Percentiles rank a stretch among this genome's conserved stretches.
Evolutionary conservation across 495 filamentous ascomycete genomes (phyloP).

Genomic region (Neurospora sp.): DNA sequence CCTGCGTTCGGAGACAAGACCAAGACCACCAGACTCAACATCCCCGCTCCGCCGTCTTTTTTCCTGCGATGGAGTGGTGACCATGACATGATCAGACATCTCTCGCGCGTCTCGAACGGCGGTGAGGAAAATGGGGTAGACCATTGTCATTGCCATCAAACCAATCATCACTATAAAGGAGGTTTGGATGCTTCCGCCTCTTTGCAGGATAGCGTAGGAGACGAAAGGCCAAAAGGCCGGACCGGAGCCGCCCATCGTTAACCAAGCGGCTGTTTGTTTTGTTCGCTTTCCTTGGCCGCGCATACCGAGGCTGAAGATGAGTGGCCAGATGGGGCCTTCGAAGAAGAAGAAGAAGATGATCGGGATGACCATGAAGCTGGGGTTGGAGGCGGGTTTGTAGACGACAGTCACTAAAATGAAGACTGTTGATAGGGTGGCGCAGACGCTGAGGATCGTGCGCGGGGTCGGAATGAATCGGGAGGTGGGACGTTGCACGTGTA

Average conservation of each 20-base stretch:
- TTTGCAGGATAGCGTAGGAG: slow-evolving; percentile 29
- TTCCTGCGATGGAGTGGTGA: background rate
- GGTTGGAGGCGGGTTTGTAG: slow-evolving; percentile 31
- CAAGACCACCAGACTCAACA: background rate
- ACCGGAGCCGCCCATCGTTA: slow-evolving; percentile 57
- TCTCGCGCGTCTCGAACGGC: slow-evolving; percentile 24
- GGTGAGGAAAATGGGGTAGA: slow-evolving; percentile 31
- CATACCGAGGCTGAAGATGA: slow-evolving; percentile 58
- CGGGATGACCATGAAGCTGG: slow-evolving; percentile 45
- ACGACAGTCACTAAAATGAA: slow-evolving; percentile 36
- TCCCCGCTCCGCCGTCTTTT: background rate
- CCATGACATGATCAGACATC: slow-evolving; percentile 22
- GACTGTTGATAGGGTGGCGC: slow-evolving; percentile 34
- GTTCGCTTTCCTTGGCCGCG: slow-evolving; percentile 61
- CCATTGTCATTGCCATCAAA: slow-evolving; percentile 21
- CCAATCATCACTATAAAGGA: slow-evolving; percentile 26
- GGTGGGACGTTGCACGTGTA: slow-evolving; percentile 37
- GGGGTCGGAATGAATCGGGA: slow-evolving; percentile 29
- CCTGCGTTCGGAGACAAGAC: background rate
- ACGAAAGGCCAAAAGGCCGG: slow-evolving; percentile 60
- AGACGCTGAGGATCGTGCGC: slow-evolving; percentile 42
- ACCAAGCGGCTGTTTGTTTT: slow-evolving; percentile 55
- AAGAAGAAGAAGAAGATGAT: slow-evolving; percentile 55
- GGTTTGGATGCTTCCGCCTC: slow-evolving; percentile 23
- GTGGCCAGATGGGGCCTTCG: slow-evolving; percentile 61